A percentile compares a stretch with the other conserved stretches of the same genome.
phyloP scores from a whole-genome alignment of 768 basidiomycete species.

The Collybia nuda region DNA sequence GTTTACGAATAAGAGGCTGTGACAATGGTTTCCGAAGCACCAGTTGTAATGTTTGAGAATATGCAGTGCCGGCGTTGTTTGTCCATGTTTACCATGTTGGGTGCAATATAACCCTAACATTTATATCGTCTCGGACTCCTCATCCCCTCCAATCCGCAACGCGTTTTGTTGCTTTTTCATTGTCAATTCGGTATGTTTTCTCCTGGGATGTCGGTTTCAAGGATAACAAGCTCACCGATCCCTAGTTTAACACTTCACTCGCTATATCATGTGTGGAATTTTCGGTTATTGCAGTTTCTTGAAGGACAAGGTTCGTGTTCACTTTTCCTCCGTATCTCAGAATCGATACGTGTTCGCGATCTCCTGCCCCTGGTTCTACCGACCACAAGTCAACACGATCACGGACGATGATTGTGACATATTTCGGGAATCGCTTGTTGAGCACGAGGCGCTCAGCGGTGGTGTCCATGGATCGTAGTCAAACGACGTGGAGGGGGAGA shows the following conservation, averaged over 20 bases:
- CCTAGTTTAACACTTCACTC: background rate
- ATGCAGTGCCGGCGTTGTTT: background rate
- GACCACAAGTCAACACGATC: too few species aligned
- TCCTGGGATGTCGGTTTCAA: background rate
- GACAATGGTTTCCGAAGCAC: background rate
- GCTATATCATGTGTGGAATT: conserved; percentile 82
- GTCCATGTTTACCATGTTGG: background rate
- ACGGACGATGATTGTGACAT: too few species aligned
- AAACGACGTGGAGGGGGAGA: too few species aligned
- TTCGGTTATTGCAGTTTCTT: conserved; percentile 95
- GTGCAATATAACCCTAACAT: background rate
- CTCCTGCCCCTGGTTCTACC: background rate
- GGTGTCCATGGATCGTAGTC: too few species aligned
- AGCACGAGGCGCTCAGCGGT: too few species aligned
- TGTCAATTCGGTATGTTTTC: conserved; percentile 13
- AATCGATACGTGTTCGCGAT: background rate
- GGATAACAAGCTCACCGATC: background rate
- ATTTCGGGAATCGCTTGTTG: too few species aligned
- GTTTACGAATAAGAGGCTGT: background rate
- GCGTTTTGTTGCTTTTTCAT: background rate
- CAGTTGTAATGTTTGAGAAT: too few species aligned
- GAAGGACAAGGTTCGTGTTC: conserved; percentile 80
- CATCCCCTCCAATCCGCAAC: background rate
- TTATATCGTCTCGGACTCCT: background rate
- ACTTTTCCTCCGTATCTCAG: background rate